A percentile compares a stretch with the other conserved stretches of the same genome.
Evolutionary conservation across 2,329 filamentous ascomycete species (phyloP).

Genomic region (Stachybotrys echinatus): DNA sequence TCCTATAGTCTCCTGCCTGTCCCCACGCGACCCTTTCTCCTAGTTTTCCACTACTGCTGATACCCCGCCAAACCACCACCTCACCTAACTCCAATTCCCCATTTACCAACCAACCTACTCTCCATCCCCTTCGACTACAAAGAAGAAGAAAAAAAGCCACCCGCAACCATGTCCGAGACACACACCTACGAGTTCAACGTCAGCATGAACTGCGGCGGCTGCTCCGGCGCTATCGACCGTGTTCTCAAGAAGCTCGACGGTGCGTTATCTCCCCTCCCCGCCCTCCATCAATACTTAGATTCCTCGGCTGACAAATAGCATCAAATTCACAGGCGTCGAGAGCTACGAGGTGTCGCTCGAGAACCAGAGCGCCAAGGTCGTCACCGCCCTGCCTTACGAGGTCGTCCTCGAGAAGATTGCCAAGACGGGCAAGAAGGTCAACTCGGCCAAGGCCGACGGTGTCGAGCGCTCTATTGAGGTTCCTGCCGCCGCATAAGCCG

Average conservation of each 20-base stretch:
- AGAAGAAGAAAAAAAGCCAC: slow-evolving; percentile 3
- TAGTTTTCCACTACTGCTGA: not conserved
- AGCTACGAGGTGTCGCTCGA: slow-evolving; percentile 85
- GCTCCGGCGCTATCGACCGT: slow-evolving; percentile 88
- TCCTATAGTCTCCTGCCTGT: too few relatives aligned
- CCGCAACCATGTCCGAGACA: slow-evolving; percentile 58
- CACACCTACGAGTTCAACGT: slow-evolving; percentile 96
- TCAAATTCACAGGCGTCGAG: slow-evolving; percentile 67
- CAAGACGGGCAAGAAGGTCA: slow-evolving; percentile 94
- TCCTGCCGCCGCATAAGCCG: slow-evolving; percentile 22
- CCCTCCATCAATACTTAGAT: too few relatives aligned
- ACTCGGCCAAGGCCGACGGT: slow-evolving; percentile 67
- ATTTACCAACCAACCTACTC: not conserved
- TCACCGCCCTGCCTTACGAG: slow-evolving; percentile 67
- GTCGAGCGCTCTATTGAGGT: slow-evolving; percentile 47
- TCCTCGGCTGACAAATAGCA: slow-evolving; percentile 7
- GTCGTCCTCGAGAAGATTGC: slow-evolving; percentile 82
- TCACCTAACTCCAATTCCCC: not conserved
- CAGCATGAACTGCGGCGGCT: slow-evolving; percentile 91
- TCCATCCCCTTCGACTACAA: slow-evolving; percentile 9
- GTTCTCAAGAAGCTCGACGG: slow-evolving; percentile 90
- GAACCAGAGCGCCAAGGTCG: slow-evolving; percentile 73
- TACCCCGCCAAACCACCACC: not conserved
- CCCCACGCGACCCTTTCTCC: too few relatives aligned
- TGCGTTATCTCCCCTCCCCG: slow-evolving; percentile 33